phyloP scores from a whole-genome alignment of 306 rosid species.

The Phaseolus lunatus region DNA sequence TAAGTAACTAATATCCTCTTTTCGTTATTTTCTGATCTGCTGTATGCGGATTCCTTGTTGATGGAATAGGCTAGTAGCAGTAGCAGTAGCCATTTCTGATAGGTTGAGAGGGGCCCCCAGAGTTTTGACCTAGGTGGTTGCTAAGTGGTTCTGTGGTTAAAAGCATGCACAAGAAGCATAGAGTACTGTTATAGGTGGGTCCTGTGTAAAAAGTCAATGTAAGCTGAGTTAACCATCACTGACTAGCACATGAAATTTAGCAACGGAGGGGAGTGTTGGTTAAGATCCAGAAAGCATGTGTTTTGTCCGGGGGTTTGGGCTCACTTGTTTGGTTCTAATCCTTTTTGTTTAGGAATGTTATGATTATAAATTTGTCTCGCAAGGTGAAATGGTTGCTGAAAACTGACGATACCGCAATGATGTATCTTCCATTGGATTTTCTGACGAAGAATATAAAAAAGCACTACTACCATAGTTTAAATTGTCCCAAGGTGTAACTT shows the following conservation, averaged over 20 bases:
- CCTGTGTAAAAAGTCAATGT: not conserved
- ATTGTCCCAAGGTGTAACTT: not conserved
- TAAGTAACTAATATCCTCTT: not conserved
- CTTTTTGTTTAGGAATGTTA: conserved; percentile 2
- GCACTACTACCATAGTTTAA: conserved; percentile 2
- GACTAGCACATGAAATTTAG: not conserved
- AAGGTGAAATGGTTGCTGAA: conserved; percentile 3
- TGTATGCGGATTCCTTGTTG: not conserved
- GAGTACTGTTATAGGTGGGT: not conserved
- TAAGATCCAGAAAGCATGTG: conserved; percentile 10
- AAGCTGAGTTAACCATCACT: not conserved
- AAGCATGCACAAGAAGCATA: not conserved
- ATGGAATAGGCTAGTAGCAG: not conserved
- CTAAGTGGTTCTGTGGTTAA: not conserved
- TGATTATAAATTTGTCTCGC: conserved; percentile 3
- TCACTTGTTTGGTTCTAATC: not conserved
- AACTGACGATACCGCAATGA: not conserved
- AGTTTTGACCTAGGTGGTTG: conserved; percentile 23
- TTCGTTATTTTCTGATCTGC: not conserved
- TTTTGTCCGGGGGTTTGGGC: not conserved
- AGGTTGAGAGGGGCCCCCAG: not conserved
- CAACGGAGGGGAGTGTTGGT: not conserved
- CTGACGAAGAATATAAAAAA: conserved; percentile 3
- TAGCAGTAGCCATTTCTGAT: not conserved
- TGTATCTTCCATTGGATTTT: conserved; percentile 17